A percentile compares a stretch with the other conserved stretches of the same genome.
phyloP scores from a whole-genome alignment of 1,284 basidiomycete genomes.

The Tremellales sp. region DNA sequence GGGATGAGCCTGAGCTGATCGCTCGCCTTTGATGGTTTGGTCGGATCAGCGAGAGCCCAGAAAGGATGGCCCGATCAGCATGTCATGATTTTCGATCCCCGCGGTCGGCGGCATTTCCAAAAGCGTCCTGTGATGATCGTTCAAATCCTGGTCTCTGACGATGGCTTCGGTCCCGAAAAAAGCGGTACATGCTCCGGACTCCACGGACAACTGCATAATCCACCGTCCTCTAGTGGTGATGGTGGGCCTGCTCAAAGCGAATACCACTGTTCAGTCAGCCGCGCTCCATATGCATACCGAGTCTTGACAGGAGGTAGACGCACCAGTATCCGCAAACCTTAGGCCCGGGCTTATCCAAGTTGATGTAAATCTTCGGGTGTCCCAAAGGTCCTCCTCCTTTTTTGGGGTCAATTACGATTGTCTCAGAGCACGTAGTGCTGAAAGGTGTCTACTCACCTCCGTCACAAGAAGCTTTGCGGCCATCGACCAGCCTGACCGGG shows the following conservation, averaged over 20 bases:
- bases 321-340: conserved; percentile 66
- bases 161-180: too few species aligned
- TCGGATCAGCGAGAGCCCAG: too few species aligned
- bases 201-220: background rate
- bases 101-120: too few species aligned
- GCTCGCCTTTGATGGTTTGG: too few species aligned
- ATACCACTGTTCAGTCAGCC: conserved; percentile 60
- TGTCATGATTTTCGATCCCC: too few species aligned
- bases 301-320: conserved; percentile 43
- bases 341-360: conserved; percentile 54
- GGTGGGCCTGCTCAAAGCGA: conserved; percentile 67
- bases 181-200: too few species aligned
- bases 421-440: background rate
- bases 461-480: conserved; percentile 83
- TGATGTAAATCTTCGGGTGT: conserved; percentile 95
- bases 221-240: conserved; percentile 47
- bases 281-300: conserved; percentile 11
- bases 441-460: conserved; percentile 66
- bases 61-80: too few species aligned
- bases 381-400: conserved; percentile 91
- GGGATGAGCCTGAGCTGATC: too few species aligned
- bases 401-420: conserved; percentile 1
- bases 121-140: too few species aligned
- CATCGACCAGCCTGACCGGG: conserved; percentile 74
- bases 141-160: too few species aligned